These are phyloP conservation scores for Dovyalis caffra DNA, from an alignment of 345 rosid species.

Conservation along the genomic window DNA sequence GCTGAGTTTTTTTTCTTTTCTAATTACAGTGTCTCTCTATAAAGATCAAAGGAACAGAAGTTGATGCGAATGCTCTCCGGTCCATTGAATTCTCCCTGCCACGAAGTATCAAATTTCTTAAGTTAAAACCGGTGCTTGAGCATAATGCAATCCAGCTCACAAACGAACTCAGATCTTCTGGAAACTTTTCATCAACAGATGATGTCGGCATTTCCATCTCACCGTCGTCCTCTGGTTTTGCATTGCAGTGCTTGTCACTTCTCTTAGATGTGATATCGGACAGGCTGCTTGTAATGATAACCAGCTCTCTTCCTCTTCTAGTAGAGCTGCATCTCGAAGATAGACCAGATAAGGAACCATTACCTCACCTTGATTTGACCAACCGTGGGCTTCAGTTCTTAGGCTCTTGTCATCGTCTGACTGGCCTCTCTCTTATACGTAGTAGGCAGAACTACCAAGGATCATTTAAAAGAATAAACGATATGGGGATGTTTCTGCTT, in stretches of 20 bases:
- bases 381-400: constrained; percentile 53
- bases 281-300: constrained; percentile 40
- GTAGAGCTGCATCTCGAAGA: constrained; percentile 68
- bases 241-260: constrained; percentile 55
- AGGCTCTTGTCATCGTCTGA: constrained; percentile 40
- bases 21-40: constrained; percentile 49
- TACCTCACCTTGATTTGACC: constrained; percentile 42
- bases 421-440: constrained; percentile 49
- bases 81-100: constrained; percentile 39
- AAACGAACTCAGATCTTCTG: constrained; percentile 27
- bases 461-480: constrained; percentile 60
- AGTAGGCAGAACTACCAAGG: constrained; percentile 46
- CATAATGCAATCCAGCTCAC: constrained; percentile 37
- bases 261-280: constrained; percentile 54
- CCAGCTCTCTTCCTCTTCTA: constrained; percentile 43
- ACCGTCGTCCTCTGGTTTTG: constrained; percentile 25
- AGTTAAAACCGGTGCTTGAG: constrained; percentile 45
- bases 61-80: constrained; percentile 33
- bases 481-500: constrained; percentile 69
- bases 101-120: constrained; percentile 42
- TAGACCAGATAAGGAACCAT: constrained; percentile 46
- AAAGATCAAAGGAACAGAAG: constrained; percentile 39
- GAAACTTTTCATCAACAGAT: no score
- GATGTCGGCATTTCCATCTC: no score
- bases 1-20: constrained; percentile 23